Evolutionary conservation across 139 green algal genomes (phyloP), one percentile per base, ranked within the genome.

Genomic region (Asterochloris erici): DNA sequence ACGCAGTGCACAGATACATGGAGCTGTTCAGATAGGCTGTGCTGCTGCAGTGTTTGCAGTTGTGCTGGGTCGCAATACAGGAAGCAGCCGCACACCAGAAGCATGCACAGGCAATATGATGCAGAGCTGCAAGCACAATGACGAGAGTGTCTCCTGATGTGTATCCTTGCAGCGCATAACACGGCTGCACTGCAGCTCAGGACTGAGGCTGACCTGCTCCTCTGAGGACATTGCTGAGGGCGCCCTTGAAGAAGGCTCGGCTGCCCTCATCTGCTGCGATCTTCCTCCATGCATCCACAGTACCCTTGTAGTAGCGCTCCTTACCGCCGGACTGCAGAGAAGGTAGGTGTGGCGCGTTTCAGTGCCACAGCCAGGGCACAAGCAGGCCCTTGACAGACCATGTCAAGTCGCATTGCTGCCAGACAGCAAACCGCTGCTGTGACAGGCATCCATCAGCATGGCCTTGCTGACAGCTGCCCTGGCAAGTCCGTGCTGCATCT

Each of bases 161-260:
- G 71, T 19, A 47, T 19, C 2, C n/a, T 77, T 24, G 71, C 9
- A 14, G 71, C 27, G 24, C 14, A 16, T 24, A 54, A n/a, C n/a
- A n/a, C n/a, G 71, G 10, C 27, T 54, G 71, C 2, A 38, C 29
- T 88, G 90, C 29, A 96, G 85, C 24, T 91, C 93, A 27, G 89
- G 38, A 6, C 38, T 54, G 6, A 54, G 38, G 38, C 92, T 70
- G 92, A 93, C 38, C 38, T 24, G 93, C 90, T 81, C 92, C 92
- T 83, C 94, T 92, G 74, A 97, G 86, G 60, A 97, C 90, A 86
- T 97, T 97, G 84, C 91, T 94, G 29, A 74, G 61, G 10, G 90
- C 90, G 79, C 94, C 91, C 86, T 82, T 99, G 95, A 99, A 99
- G 87, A 99, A 97, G 11, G 93, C 97, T 73, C 90, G 89, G n/a